These are phyloP conservation scores for Pythium angustatum DNA, from an alignment of 352 stramenopile genomes.

Conservation along the genomic window DNA sequence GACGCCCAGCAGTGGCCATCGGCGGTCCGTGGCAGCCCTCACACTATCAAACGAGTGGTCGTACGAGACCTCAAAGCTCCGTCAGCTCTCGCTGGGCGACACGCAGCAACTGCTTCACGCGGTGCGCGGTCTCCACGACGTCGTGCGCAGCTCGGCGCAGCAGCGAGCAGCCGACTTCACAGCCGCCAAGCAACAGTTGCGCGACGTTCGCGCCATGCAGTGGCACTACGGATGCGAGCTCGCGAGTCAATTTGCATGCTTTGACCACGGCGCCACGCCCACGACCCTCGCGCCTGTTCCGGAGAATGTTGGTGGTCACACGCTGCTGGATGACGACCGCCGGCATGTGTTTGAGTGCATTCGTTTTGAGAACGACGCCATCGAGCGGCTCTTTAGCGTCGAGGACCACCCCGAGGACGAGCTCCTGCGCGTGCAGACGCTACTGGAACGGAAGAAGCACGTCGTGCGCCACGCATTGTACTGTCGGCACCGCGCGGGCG, in stretches of 20 bases:
- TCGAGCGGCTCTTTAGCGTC: conserved; percentile 59
- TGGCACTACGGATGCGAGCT: conserved; percentile 58
- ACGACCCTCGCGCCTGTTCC: not conserved
- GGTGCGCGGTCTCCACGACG: conserved; percentile 36
- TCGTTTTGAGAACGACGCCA: conserved; percentile 51
- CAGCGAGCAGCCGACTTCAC: conserved; percentile 40
- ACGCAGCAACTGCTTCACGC: conserved; percentile 34
- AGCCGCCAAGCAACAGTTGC: conserved; percentile 33
- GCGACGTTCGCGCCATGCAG: conserved; percentile 42
- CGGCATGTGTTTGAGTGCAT: conserved; percentile 64
- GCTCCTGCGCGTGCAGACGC: conserved; percentile 37
- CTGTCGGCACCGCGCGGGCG: conserved; percentile 38
- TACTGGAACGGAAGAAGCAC: conserved; percentile 59
- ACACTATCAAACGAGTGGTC: conserved; percentile 21
- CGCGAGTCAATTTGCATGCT: conserved; percentile 37
- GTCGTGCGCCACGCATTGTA: conserved; percentile 56
- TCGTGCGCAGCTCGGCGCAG: conserved; percentile 33
- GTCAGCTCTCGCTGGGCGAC: conserved; percentile 35
- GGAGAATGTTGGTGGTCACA: not conserved
- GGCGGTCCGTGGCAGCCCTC: conserved; percentile 25
- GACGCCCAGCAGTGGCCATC: conserved; percentile 20
- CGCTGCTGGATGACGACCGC: conserved; percentile 34
- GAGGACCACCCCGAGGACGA: conserved; percentile 55
- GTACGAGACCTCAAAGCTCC: conserved; percentile 45
- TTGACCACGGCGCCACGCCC: not conserved